phyloP scores from a whole-genome alignment of 2,329 filamentous ascomycete species.

The Ophiosphaerella narmari region DNA sequence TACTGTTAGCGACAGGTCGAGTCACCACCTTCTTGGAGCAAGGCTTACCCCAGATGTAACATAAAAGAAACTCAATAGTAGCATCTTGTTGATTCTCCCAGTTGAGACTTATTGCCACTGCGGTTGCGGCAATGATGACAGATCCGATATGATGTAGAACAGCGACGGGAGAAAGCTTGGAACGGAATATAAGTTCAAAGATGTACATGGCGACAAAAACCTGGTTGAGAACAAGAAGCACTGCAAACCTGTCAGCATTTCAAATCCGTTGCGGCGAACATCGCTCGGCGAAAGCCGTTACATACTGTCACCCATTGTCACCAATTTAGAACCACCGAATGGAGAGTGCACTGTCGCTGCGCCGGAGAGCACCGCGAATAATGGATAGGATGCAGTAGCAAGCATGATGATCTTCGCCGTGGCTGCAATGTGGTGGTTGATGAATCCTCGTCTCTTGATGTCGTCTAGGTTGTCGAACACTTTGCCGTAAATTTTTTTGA shows the following conservation, averaged over 20 bases:
- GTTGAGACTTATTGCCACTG: slow-evolving; percentile 45
- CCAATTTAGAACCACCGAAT: slow-evolving; percentile 30
- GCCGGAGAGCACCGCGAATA: slow-evolving; percentile 46
- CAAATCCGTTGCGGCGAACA: too few relatives aligned
- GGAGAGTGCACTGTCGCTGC: slow-evolving; percentile 38
- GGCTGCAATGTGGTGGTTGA: slow-evolving; percentile 55
- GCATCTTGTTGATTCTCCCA: slow-evolving; percentile 1
- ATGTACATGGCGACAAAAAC: slow-evolving; percentile 54
- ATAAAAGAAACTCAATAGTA: slow-evolving; percentile 44
- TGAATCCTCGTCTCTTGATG: slow-evolving; percentile 46
- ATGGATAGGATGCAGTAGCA: slow-evolving; percentile 49
- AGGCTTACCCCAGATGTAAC: slow-evolving; percentile 43
- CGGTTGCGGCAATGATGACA: slow-evolving; percentile 49
- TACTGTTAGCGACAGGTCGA: not conserved
- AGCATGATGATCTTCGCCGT: slow-evolving; percentile 49
- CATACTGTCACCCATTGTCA: slow-evolving; percentile 48
- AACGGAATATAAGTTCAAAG: slow-evolving; percentile 52
- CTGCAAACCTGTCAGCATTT: not conserved
- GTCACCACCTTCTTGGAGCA: too few relatives aligned
- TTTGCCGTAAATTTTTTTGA: slow-evolving; percentile 38
- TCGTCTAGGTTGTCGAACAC: slow-evolving; percentile 46
- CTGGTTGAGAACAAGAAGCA: slow-evolving; percentile 24
- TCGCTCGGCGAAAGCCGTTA: not conserved
- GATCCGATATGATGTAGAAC: slow-evolving; percentile 50
- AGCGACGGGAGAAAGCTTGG: slow-evolving; percentile 48